Percentiles rank a stretch among this genome's conserved stretches.
Conservation (phyloP, 78 protist species). For the Dictyostelium firmibasis region DNA sequence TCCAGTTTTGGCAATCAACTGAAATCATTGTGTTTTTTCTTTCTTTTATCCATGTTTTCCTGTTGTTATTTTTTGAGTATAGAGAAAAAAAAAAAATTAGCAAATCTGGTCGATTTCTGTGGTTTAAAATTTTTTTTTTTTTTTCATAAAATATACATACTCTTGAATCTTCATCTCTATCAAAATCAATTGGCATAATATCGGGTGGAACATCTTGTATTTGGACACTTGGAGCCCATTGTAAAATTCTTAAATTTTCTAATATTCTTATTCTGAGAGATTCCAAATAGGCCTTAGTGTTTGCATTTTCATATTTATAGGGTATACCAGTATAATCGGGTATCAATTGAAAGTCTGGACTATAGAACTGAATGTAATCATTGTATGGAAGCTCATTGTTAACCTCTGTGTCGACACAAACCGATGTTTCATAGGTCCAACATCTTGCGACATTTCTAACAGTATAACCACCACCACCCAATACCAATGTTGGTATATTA, state of each 20-base stretch:
- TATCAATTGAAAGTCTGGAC: constrained; percentile 94
- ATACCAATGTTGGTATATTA: constrained; percentile 93
- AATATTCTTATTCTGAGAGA: constrained; percentile 44
- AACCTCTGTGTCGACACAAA: constrained; percentile 68
- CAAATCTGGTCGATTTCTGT: background rate
- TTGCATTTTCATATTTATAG: constrained; percentile 92
- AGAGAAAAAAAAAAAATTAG: background rate
- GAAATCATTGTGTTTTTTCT: constrained; percentile 8
- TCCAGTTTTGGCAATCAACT: background rate
- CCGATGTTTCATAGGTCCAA: constrained; percentile 98
- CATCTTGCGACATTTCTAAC: constrained; percentile 98
- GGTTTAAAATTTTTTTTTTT: background rate
- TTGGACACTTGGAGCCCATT: constrained; percentile 65
- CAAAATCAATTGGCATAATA: constrained; percentile 22
- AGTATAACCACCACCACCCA: constrained; percentile 99
- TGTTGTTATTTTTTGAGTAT: background rate
- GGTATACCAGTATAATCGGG: constrained; percentile 73
- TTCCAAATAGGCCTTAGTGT: constrained; percentile 89
- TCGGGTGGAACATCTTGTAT: constrained; percentile 81
- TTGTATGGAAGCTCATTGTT: constrained; percentile 94
- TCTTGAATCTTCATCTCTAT: constrained; percentile 55
- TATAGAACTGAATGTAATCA: constrained; percentile 97
- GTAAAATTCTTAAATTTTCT: constrained; percentile 66
- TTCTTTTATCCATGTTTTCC: constrained; percentile 46
- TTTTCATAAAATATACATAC: background rate